Base-by-base conservation (phyloP, 495 filamentous ascomycete genomes). In the Aspergillus incahuasiensis region DNA sequence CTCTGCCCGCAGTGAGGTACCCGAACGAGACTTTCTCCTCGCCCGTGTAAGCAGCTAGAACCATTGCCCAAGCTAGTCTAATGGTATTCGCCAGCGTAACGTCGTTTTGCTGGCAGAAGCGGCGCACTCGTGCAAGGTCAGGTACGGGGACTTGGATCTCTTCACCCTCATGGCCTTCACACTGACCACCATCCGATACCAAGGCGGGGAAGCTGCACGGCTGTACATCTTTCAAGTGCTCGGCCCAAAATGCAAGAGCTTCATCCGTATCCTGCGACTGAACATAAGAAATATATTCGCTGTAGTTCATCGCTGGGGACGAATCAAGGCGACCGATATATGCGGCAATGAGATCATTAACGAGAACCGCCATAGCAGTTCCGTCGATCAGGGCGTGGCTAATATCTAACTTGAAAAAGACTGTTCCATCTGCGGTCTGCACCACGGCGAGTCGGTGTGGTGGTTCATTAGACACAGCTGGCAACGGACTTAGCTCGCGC, bases 381-480 rank as follows among this genome's bases (percentile, higher is more conserved):
- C 60, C 73, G 65, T 77, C 68, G 21, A 64, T 59, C 19, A 75
- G 41, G 38, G 75, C 67, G 59, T 78, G 72, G 61, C 66, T 80
- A 48, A 80, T 71, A 20, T 80, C 75, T 34, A 80, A 48, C 6
- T 20, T 13, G 38, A 38, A 34, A 66, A 71, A 54, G 64, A 71
- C 13, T 61, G 57, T 1, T 74, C 61, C 30, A 44, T 45, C 2
- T 18, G 11, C 3, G 8, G 25, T 13, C 3, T 25, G 24, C 12
- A 21, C 35, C 22, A 50, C 13, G 1, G 50, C 19, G 16, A 54
- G 16, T 6, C 39, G 44, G 20, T 53, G 56, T 12, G 24, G 53
- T 18, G 43, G 15, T 41, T 20, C 21, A 35, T 35, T 39, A 1
- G 25, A 47, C 43, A 32, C 34, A 7, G 32, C 42, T 25, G 11